Base-by-base conservation (phyloP, 129 eudicot genomes). In the Heracleum sosnowskyi region DNA sequence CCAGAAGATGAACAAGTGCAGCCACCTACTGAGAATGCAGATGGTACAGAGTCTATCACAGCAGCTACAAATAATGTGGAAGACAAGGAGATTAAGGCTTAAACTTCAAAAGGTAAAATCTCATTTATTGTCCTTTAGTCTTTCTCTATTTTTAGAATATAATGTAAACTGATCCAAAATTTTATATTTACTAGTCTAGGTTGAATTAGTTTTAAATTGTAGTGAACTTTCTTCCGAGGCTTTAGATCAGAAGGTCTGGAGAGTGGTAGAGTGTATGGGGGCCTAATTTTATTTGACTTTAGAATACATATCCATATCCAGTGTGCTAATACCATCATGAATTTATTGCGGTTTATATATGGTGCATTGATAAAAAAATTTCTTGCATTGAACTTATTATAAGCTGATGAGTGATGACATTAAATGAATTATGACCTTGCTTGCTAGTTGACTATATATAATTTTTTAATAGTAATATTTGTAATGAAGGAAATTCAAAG, bases 1-100 rank as follows among this genome's bases (percentile, higher is more conserved):
- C 96, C 96, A 0, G 97, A 90, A 84, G 93, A 92, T 3, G 97
- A 92, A 63, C 96, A 92, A 81, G 97, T 84, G 79, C 97, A 92
- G 84, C 97, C 97, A 2, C 97, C 96, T 57, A 75, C 85, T 34
- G 93, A 90, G 74, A 86, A 83, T 80, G 88, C 88, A 12, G 85
- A 83, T 80, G 87, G 75, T 62, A 83, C 16, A 11, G 96, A 88
- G 51, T 83, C 79, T 68, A 85, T 75, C 73, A 86, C 82, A 37
- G 46, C 45, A 34, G 80, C 84, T 49, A 74, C 86, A 31, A 85
- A 81, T 70, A 91, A 83, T 66, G 90, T 74, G 7, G 92, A 86
- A 69, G 87, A 84, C 42, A 83, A 88, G 76, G 91, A 86, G 82
- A 76, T 86, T 46, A 80, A 68, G 46, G 76, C 85, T 51, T 89